Evolutionary conservation across 1,284 basidiomycete species (phyloP).

Genomic region (Melampsora americana): DNA sequence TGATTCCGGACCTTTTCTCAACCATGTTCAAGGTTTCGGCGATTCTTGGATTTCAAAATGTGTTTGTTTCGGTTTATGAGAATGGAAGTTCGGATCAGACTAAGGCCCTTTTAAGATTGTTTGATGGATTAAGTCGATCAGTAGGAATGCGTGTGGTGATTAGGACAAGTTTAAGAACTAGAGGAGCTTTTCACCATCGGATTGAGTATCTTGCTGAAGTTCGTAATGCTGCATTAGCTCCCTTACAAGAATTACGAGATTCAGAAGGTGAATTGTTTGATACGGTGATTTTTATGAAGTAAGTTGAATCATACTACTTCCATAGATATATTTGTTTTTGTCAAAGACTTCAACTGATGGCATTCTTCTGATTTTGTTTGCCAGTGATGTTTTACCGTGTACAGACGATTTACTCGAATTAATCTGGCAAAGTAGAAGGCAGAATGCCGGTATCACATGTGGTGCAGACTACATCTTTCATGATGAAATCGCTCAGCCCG

Average conservation of each 20-base stretch:
- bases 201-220: slow-evolving; percentile 98
- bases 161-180: slow-evolving; percentile 78
- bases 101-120: slow-evolving; percentile 85
- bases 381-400: slow-evolving; percentile 84
- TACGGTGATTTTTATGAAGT: slow-evolving; percentile 87
- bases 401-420: slow-evolving; percentile 91
- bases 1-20: slow-evolving; percentile 90
- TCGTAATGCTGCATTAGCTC: slow-evolving; percentile 87
- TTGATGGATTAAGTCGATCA: slow-evolving; percentile 79
- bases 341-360: background rate
- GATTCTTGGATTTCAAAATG: slow-evolving; percentile 89
- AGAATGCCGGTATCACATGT: slow-evolving; percentile 94
- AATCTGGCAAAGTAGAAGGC: slow-evolving; percentile 82
- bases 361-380: background rate
- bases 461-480: slow-evolving; percentile 98
- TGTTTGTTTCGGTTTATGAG: slow-evolving; percentile 94
- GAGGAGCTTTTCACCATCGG: slow-evolving; percentile 94
- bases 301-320: background rate
- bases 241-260: slow-evolving; percentile 84
- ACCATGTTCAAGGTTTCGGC: slow-evolving; percentile 87
- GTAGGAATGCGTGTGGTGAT: slow-evolving; percentile 88
- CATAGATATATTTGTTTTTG: background rate
- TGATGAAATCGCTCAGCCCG: slow-evolving; percentile 69
- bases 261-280: slow-evolving; percentile 85
- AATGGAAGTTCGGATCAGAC: slow-evolving; percentile 95